Conservation (phyloP, 1,284 basidiomycete genomes). For the Rhodotorula sp. region DNA sequence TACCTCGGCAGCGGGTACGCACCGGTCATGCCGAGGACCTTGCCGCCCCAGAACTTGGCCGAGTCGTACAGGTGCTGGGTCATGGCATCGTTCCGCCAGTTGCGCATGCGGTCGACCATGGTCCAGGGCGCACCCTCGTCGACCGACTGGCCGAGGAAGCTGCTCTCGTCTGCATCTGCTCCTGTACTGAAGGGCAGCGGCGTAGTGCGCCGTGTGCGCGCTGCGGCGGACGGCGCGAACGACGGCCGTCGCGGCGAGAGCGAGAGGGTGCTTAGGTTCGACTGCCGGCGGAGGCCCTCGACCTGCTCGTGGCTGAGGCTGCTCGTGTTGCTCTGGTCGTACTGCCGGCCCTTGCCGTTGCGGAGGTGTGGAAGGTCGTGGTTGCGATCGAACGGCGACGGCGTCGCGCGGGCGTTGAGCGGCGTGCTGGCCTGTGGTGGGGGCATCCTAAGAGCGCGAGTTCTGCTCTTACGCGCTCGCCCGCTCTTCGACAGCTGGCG, state of each 20-base stretch:
- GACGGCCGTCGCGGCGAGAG: slow-evolving; percentile 33
- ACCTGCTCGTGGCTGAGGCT: slow-evolving; percentile 33
- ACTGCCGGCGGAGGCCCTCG: slow-evolving; percentile 25
- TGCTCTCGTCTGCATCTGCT: slow-evolving; percentile 48
- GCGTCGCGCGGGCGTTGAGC: slow-evolving; percentile 1
- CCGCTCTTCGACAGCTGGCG: too few species aligned
- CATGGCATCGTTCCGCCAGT: slow-evolving; percentile 96
- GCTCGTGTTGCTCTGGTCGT: slow-evolving; percentile 3
- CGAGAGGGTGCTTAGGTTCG: slow-evolving; percentile 33
- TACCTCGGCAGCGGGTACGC: slow-evolving; percentile 53
- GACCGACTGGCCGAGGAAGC: slow-evolving; percentile 56
- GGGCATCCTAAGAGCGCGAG: neutral
- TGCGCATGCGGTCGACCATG: slow-evolving; percentile 88
- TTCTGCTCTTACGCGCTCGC: too few species aligned
- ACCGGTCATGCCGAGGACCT: slow-evolving; percentile 92
- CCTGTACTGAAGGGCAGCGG: neutral
- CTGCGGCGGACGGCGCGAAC: slow-evolving; percentile 18
- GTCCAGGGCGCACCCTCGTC: slow-evolving; percentile 61
- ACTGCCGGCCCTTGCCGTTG: neutral
- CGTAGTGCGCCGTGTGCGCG: neutral
- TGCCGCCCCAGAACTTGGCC: slow-evolving; percentile 97
- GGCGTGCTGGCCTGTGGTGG: neutral
- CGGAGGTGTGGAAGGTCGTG: neutral
- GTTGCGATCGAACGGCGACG: slow-evolving; percentile 7
- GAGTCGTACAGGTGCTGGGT: slow-evolving; percentile 98